Evolutionary conservation across 176 grass and related monocot species (phyloP), one percentile per base, ranked within the genome.

Genomic region (Juncus effusus): DNA sequence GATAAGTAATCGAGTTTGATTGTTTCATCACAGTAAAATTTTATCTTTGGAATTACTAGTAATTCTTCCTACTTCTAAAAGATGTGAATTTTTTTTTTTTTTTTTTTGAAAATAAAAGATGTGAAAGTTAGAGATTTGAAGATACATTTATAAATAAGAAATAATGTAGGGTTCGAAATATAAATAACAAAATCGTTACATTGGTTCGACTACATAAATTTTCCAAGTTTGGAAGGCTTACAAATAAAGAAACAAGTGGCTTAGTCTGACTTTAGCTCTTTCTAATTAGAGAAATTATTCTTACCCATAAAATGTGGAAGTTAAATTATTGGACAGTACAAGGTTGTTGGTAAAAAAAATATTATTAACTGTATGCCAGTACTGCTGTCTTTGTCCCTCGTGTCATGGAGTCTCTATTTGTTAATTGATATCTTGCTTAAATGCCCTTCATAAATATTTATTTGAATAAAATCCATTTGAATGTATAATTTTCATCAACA

Each of bases 181-280:
- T 3, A 38, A 37, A 71, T 6, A 41, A n/a, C 49, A 51, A 71
- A 71, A 71, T 71, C 51, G 13, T 59, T 71, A 71, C 51, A 11
- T 71, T 9, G 49, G 53, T 71, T 56, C 41, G 39, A 42, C 6
- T 39, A 55, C 51, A 54, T 51, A 70, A 70, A 13, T 36, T 37
- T 71, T 71, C 68, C 38, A 71, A 7, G 38, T 59, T 59, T 71
- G 57, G 38, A 58, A 70, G 19, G 36, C 51, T 14, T 55, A 55
- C 53, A 1, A 57, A 71, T 71, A 56, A 44, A 36, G 42, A 45
- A 59, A 58, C 12, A 71, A 45, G 52, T 12, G 38, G 44, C 2
- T 58, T 42, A 44, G 7, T 72, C 39, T 72, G 54, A 72, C 38
- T 47, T 72, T 59, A 5, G 10, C 3, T n/a, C 53, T 60, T 36